Evolutionary conservation across 2,329 filamentous ascomycete species (phyloP).

Genomic region (Amauroascus niger): DNA sequence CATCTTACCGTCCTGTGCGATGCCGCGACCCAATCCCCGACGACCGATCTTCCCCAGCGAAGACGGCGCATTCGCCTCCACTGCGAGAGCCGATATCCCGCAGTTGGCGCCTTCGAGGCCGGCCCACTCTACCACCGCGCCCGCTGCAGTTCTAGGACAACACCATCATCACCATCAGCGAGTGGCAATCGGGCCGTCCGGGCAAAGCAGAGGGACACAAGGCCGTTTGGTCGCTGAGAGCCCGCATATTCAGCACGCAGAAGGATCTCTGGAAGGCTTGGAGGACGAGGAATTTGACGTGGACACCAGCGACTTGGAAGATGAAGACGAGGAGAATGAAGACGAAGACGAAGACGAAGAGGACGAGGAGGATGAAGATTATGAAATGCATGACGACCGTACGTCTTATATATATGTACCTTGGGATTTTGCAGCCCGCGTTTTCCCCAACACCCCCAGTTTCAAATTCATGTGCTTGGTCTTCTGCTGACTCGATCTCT

Average conservation of each 20-base stretch:
- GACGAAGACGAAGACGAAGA: constrained; percentile 18
- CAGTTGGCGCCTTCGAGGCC: not conserved
- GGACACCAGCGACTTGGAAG: constrained; percentile 12
- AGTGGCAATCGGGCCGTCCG: not conserved
- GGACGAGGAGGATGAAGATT: constrained; percentile 24
- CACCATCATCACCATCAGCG: not conserved
- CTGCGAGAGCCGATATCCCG: constrained; percentile 8
- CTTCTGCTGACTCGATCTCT: not conserved
- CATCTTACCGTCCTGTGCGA: not conserved
- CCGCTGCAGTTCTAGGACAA: not conserved
- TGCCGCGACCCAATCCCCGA: constrained; percentile 13
- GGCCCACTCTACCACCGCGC: not conserved
- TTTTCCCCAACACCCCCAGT: not conserved
- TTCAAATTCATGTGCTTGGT: not conserved
- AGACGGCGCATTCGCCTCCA: constrained; percentile 17
- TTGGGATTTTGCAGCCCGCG: not conserved
- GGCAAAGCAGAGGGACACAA: not conserved
- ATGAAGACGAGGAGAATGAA: constrained; percentile 15
- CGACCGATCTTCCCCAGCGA: constrained; percentile 13
- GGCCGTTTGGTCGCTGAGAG: not conserved
- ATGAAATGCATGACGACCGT: constrained; percentile 30
- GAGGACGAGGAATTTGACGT: constrained; percentile 13
- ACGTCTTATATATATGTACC: not conserved
- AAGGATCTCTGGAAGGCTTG: not conserved
- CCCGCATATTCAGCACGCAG: not conserved